Base-by-base conservation (phyloP, 176 grass and related monocot species). In the Bothriochloa decipiens region DNA sequence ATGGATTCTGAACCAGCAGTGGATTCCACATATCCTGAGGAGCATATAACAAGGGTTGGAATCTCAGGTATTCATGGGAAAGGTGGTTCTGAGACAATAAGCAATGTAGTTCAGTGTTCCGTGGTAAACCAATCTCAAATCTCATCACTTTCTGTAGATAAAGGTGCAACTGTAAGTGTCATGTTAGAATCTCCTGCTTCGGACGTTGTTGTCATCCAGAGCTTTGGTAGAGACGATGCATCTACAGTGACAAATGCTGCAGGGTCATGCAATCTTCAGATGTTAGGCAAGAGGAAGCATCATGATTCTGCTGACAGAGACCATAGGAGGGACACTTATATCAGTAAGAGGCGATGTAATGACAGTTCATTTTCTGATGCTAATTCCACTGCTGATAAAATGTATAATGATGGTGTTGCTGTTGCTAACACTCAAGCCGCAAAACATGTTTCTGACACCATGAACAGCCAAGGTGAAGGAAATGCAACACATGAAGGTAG, bases 51-150 rank as follows among this genome's bases (percentile, higher is more conserved):
- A 47, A 2, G 26, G 65, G 20, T 14, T 85, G 83, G 11, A 52
- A 78, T 0, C 12, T 68, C 39, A 70, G 36, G 26, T 42, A 11
- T 25, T 70, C 13, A 71, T 43, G 70, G 27, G 33, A 35, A 84
- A 62, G 65, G 22, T 73, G 78, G 57, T 40, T 73, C 80, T 77
- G 80, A 88, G 68, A 67, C 45, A 61, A 86, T 62, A 86, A 83
- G 73, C 3, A 32, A 85, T 32, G 25, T 77, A 77, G 74, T 41
- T 86, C 42, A 64, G 36, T 84, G 85, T 47, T 79, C 76, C 41
- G 52, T 16, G 39, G 17, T 22, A 46, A 33, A 68, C 11, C 26
- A 57, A 79, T 27, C 66, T 81, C 46, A 74, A 23, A 32, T 40
- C 29, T 62, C 20, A 23, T 15, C 57, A 58, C 22, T 42, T 81